phyloP scores from a whole-genome alignment of 768 basidiomycete genomes.

The Hortiboletus campestris region DNA sequence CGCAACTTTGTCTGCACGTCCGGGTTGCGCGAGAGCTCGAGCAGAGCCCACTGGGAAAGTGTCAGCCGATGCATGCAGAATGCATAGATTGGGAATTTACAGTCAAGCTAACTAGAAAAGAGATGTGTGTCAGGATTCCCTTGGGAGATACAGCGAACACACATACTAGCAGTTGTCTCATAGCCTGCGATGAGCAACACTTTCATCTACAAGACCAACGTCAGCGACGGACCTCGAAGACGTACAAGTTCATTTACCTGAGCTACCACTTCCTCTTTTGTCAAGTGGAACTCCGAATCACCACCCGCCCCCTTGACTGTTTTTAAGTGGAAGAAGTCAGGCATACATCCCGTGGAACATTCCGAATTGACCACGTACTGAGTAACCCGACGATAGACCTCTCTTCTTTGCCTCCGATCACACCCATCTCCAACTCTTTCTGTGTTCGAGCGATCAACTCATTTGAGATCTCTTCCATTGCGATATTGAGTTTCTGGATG shows the following conservation, averaged over 20 bases:
- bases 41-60: constrained; percentile 48
- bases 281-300: constrained; percentile 24
- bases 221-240: background rate
- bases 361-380: constrained; percentile 5
- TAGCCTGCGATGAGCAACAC: constrained; percentile 19
- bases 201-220: constrained; percentile 11
- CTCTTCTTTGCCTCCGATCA: constrained; percentile 19
- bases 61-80: background rate
- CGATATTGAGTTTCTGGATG: constrained; percentile 30
- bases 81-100: background rate
- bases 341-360: constrained; percentile 15
- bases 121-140: background rate
- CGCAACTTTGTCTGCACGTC: constrained; percentile 52
- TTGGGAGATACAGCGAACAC: background rate
- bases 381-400: constrained; percentile 27
- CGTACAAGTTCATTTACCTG: constrained; percentile 12
- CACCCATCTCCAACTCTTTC: constrained; percentile 29
- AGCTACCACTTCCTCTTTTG: constrained; percentile 28
- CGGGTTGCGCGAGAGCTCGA: constrained; percentile 48
- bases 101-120: constrained; percentile 14
- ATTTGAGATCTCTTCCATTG: constrained; percentile 40
- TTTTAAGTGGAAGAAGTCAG: background rate
- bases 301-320: constrained; percentile 37
- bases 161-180: constrained; percentile 22
- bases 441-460: constrained; percentile 37